These are phyloP conservation scores for Selaginella moellendorffii DNA, from an alignment of 75 land plant species.

Conservation along the genomic window DNA sequence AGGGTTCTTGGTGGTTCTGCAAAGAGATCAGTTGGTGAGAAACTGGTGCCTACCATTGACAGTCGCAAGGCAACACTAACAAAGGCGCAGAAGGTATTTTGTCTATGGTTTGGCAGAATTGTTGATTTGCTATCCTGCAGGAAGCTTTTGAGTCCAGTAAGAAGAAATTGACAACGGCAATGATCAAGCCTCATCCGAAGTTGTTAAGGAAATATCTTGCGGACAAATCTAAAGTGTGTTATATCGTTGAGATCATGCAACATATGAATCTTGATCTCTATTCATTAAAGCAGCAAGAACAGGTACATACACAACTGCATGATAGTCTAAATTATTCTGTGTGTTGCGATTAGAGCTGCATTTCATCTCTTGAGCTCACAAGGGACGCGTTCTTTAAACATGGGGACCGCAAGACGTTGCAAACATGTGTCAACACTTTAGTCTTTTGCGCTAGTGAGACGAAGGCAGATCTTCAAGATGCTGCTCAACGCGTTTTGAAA, in stretches of 20 bases:
- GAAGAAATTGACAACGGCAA: constrained; percentile 49
- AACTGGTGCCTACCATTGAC: constrained; percentile 74
- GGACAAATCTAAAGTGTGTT: constrained; percentile 73
- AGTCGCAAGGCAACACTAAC: constrained; percentile 45
- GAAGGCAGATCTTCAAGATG: constrained; percentile 78
- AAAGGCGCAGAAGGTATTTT: constrained; percentile 73
- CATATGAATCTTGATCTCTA: constrained; percentile 74
- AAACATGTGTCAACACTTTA: constrained; percentile 64
- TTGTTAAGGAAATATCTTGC: constrained; percentile 72
- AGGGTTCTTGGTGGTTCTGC: constrained; percentile 67
- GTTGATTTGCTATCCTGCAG: constrained; percentile 18
- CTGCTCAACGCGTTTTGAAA: constrained; percentile 52
- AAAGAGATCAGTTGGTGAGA: constrained; percentile 86
- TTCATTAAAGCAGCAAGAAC: constrained; percentile 78
- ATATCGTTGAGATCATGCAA: constrained; percentile 50
- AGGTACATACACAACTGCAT: constrained; percentile 27
- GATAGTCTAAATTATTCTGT: constrained; percentile 6
- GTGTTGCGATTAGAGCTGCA: constrained; percentile 44
- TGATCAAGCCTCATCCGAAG: constrained; percentile 67
- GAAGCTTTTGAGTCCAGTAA: constrained; percentile 58
- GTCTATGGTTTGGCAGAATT: background rate
- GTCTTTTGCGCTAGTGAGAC: constrained; percentile 59
- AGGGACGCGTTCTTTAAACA: constrained; percentile 86
- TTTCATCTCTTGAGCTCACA: constrained; percentile 44
- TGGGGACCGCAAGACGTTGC: constrained; percentile 70